phyloP scores from a whole-genome alignment of 176 grass and related monocot genomes.

The Aegilops sharonensis region DNA sequence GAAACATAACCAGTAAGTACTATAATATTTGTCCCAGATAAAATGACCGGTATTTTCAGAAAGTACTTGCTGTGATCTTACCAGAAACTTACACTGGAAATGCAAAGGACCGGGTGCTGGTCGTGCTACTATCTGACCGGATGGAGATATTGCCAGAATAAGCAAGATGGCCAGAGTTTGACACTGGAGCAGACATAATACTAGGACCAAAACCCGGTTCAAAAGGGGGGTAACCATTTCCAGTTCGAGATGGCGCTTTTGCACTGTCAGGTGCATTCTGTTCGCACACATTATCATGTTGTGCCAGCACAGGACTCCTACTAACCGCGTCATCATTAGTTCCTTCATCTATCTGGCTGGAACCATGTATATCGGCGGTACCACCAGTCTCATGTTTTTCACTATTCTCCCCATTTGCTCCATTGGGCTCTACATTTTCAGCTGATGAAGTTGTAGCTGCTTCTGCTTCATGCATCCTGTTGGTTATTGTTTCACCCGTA shows the following conservation, averaged over 20 bases:
- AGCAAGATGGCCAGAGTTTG: conserved; percentile 52
- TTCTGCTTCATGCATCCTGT: conserved; percentile 9
- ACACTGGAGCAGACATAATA: conserved; percentile 42
- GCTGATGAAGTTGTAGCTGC: neutral
- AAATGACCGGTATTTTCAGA: neutral
- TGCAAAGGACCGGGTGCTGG: conserved; percentile 80
- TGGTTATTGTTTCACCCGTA: neutral
- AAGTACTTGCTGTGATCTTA: neutral
- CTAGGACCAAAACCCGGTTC: conserved; percentile 32
- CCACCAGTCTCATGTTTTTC: neutral
- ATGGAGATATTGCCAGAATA: conserved; percentile 72
- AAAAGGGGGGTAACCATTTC: conserved; percentile 4
- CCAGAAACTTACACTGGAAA: conserved; percentile 75
- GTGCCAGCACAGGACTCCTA: neutral
- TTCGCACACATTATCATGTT: neutral
- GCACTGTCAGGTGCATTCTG: conserved; percentile 10
- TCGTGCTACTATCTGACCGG: conserved; percentile 84
- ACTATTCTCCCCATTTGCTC: conserved; percentile 11
- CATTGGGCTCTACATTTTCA: neutral
- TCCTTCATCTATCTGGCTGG: conserved; percentile 7
- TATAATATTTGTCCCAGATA: neutral
- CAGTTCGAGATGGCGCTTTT: neutral
- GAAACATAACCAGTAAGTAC: neutral
- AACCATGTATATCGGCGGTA: neutral
- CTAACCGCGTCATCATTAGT: neutral